Evolutionary conservation across 257 asterid genomes (phyloP).

Genomic region (Forsythia suspensa): DNA sequence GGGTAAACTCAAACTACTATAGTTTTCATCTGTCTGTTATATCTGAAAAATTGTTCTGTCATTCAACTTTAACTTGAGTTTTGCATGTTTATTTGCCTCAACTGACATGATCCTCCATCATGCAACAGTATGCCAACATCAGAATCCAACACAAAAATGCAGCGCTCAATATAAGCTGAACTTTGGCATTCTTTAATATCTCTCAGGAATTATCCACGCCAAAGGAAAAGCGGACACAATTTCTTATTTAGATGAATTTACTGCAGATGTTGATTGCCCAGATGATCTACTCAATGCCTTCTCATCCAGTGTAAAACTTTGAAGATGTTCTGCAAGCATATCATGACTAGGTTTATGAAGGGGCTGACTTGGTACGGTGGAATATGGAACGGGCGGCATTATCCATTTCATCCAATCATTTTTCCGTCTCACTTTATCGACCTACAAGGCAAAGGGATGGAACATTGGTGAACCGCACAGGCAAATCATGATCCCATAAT

Average conservation of each 20-base stretch:
- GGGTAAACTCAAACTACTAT: not conserved
- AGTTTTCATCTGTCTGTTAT: conserved; percentile 13
- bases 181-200: not conserved
- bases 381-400: conserved; percentile 38
- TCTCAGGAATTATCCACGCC: not conserved
- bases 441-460: conserved; percentile 35
- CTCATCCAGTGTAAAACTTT: conserved; percentile 43
- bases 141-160: conserved; percentile 2
- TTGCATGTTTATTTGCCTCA: conserved; percentile 22
- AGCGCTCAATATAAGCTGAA: conserved; percentile 13
- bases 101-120: conserved; percentile 26
- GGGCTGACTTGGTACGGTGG: conserved; percentile 35
- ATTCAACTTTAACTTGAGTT: not conserved
- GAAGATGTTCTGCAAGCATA: conserved; percentile 41
- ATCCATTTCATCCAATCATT: conserved; percentile 67
- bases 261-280: conserved; percentile 12
- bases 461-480: not conserved
- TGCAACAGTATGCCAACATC: conserved; percentile 22
- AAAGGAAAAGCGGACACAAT: not conserved
- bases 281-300: conserved; percentile 31
- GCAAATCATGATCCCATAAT: not conserved
- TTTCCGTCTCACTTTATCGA: conserved; percentile 63
- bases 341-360: conserved; percentile 27
- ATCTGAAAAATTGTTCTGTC: conserved; percentile 3
- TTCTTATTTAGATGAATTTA: conserved; percentile 26